Conservation (phyloP, 2,329 filamentous ascomycete species). For the Aspergillus sp. region DNA sequence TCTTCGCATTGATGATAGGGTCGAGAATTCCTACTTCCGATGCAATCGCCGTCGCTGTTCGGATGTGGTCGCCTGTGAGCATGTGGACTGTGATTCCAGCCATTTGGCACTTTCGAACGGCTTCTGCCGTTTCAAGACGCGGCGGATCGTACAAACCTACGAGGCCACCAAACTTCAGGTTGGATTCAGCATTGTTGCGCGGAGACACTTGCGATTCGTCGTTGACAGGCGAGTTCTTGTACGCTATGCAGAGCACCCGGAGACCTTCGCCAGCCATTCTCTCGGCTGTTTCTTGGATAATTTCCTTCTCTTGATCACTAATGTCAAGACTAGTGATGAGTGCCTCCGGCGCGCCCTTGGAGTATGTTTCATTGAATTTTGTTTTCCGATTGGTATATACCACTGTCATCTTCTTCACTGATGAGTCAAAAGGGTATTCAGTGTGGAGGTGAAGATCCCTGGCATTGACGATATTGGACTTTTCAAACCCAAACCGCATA, state of each 20-base stretch:
- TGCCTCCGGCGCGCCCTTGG: constrained; percentile 47
- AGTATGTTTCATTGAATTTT: constrained; percentile 36
- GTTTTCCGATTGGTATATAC: constrained; percentile 30
- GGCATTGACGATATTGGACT: constrained; percentile 42
- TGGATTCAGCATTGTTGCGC: constrained; percentile 54
- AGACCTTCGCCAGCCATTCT: constrained; percentile 60
- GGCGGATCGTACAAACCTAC: constrained; percentile 68
- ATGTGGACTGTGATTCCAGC: constrained; percentile 65
- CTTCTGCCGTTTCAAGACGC: constrained; percentile 58
- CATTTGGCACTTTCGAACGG: constrained; percentile 60
- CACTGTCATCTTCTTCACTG: constrained; percentile 62
- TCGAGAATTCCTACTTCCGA: constrained; percentile 63
- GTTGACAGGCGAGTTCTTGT: constrained; percentile 29
- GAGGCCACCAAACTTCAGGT: constrained; percentile 65
- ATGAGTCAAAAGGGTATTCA: constrained; percentile 71
- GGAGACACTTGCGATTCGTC: constrained; percentile 34
- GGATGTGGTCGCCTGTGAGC: constrained; percentile 66
- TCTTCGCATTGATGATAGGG: constrained; percentile 39
- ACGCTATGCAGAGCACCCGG: constrained; percentile 60
- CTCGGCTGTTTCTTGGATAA: constrained; percentile 46
- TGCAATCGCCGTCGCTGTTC: constrained; percentile 68
- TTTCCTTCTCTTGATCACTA: constrained; percentile 20
- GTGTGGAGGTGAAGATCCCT: constrained; percentile 32
- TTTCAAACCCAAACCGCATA: constrained; percentile 57
- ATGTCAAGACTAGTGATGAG: constrained; percentile 33